Evolutionary conservation across 2,329 filamentous ascomycete species (phyloP).

Genomic region (Fusarium pseudograminearum): DNA sequence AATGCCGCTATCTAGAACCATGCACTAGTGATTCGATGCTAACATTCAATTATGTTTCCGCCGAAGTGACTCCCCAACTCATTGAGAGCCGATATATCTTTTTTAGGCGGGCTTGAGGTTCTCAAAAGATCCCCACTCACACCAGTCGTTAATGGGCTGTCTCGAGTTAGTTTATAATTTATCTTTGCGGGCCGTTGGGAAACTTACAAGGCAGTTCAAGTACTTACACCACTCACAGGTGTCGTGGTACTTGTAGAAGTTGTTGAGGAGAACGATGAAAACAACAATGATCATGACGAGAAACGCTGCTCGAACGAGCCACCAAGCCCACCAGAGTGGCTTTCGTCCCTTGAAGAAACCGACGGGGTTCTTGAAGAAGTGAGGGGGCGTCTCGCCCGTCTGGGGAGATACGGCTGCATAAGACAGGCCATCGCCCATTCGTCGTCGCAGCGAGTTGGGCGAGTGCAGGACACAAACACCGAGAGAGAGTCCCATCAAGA

Average conservation of each 20-base stretch:
- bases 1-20: conserved; percentile 24
- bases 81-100: background rate
- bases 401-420: conserved; percentile 75
- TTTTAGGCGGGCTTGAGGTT: conserved; percentile 14
- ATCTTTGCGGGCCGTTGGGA: background rate
- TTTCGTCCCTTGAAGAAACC: conserved; percentile 94
- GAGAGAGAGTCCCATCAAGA: conserved; percentile 88
- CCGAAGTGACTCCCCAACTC: background rate
- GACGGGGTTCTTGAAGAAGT: conserved; percentile 71
- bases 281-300: conserved; percentile 84
- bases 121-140: conserved; percentile 62
- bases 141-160: conserved; percentile 76
- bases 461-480: conserved; percentile 91
- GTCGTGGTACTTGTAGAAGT: conserved; percentile 83
- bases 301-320: conserved; percentile 83
- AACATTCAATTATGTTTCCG: background rate
- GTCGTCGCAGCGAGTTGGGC: conserved; percentile 80
- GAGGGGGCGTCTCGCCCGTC: conserved; percentile 60
- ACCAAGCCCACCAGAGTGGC: conserved; percentile 97
- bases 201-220: conserved; percentile 88
- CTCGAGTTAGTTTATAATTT: conserved; percentile 40
- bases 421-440: conserved; percentile 77
- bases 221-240: conserved; percentile 95
- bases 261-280: conserved; percentile 87
- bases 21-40: conserved; percentile 5